Evolutionary conservation across 2,329 filamentous ascomycete species (phyloP).

Genomic region (Ceratocystis destructans): DNA sequence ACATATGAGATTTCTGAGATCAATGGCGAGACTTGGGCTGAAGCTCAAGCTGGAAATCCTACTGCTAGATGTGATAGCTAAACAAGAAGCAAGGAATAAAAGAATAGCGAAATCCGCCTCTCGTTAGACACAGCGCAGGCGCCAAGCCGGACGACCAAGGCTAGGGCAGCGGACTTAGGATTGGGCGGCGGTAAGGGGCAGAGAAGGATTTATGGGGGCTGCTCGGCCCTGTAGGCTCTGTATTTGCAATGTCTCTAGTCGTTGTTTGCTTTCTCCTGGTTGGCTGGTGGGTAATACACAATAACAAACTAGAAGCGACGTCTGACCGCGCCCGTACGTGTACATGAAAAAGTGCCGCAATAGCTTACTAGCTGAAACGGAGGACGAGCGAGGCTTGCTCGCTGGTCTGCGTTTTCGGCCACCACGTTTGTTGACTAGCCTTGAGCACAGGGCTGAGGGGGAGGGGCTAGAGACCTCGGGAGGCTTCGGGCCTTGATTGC

Average conservation of each 20-base stretch:
- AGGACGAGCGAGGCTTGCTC: not conserved
- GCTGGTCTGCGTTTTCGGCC: too few species aligned
- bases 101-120: not conserved
- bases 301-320: not conserved
- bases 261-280: too few species aligned
- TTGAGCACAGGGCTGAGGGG: too few species aligned
- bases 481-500: too few species aligned
- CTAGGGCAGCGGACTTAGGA: not conserved
- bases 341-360: not conserved
- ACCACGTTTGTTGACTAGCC: too few species aligned
- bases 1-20: not conserved
- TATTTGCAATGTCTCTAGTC: not conserved
- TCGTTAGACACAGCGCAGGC: not conserved
- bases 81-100: not conserved
- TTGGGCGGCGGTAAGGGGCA: not conserved
- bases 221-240: not conserved
- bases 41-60: not conserved
- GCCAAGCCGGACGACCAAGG: not conserved
- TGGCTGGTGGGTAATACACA: not conserved
- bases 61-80: not conserved
- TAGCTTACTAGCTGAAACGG: not conserved
- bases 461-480: too few species aligned
- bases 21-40: not conserved
- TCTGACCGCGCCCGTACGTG: too few species aligned
- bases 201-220: not conserved